Evolutionary conservation across 108 stramenopile species (phyloP).

Genomic region (Bacterosira constricta): DNA sequence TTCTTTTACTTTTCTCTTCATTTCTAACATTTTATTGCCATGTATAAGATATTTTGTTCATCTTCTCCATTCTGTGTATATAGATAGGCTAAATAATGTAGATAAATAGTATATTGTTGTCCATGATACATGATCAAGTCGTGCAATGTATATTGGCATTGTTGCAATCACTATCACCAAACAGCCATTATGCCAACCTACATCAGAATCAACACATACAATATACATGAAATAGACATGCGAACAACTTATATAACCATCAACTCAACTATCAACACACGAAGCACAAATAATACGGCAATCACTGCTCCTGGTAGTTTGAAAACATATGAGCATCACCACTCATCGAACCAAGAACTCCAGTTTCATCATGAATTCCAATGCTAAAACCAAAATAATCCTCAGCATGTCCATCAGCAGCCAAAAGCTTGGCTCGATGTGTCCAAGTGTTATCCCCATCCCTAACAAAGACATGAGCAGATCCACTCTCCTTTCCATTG

Average conservation of each 20-base stretch:
- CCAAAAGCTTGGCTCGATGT: conserved; percentile 8
- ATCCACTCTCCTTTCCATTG: conserved; percentile 16
- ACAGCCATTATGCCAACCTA: too few relatives aligned
- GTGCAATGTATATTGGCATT: too few relatives aligned
- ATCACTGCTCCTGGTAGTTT: background rate
- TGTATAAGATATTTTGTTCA: too few relatives aligned
- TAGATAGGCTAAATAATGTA: too few relatives aligned
- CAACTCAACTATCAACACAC: background rate
- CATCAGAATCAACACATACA: too few relatives aligned
- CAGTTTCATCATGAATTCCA: background rate
- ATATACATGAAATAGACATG: background rate
- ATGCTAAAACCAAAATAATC: background rate
- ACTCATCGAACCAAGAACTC: background rate
- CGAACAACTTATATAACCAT: background rate
- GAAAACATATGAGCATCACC: background rate
- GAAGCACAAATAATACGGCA: background rate
- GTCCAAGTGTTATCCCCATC: conserved; percentile 18
- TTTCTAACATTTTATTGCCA: too few relatives aligned
- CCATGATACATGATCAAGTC: too few relatives aligned
- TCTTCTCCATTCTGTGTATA: too few relatives aligned
- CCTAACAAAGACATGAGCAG: conserved; percentile 21
- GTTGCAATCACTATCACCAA: too few relatives aligned
- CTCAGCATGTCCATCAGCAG: background rate
- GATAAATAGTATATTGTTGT: too few relatives aligned
- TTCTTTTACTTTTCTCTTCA: too few relatives aligned